Base-by-base conservation (phyloP, 2,329 filamentous ascomycete genomes). In the Colletotrichum tabaci region DNA sequence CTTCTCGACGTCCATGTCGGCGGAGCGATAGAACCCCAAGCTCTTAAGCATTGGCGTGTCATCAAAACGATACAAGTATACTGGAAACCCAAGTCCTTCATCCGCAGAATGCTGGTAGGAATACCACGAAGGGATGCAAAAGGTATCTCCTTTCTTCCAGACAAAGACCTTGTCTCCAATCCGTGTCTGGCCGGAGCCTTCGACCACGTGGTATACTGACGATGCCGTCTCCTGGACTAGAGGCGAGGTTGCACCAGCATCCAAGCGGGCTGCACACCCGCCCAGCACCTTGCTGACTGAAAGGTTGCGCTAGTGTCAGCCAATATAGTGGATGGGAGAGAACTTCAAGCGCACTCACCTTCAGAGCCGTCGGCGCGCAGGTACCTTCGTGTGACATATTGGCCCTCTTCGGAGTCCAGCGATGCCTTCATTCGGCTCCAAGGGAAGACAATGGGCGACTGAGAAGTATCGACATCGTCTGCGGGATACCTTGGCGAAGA, bases 21-120 rank as follows among this genome's bases (percentile, higher is more conserved):
- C 79, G 9, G 75, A 75, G 3, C 85, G 78, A 73, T 87, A 89
- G 65, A 88, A 88, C 0, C 87, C 87, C 42, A 89, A 76, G 0
- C 84, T 79, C 13, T 79, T 82, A 3, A 89, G 77, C 86, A 90
- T 88, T 0, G 87, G 87, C 78, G 84, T 86, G 73, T 90, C 88
- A 73, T 88, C 83, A 71, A 89, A 88, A 0, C 84, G 80, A 71
- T 88, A 89, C 38, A 89, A 72, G 74, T 89, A 89, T 0, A 84
- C 84, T 0, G 77, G 78, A 44, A 79, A 75, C 2, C 68, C 72
- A 9, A 67, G 64, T 1, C 67, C 61, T 2, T 66, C 75, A 15
- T 77, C 77, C 1, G 86, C 84, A 64, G 83, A 82, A 74, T 88
- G 86, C 74, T 87, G 81, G 70, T 86, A 87, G 15, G 71, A 75